These are phyloP conservation scores for Cyberlindnera euphorbiiphila DNA, from an alignment of 805 yeast species.

Conservation along the genomic window DNA sequence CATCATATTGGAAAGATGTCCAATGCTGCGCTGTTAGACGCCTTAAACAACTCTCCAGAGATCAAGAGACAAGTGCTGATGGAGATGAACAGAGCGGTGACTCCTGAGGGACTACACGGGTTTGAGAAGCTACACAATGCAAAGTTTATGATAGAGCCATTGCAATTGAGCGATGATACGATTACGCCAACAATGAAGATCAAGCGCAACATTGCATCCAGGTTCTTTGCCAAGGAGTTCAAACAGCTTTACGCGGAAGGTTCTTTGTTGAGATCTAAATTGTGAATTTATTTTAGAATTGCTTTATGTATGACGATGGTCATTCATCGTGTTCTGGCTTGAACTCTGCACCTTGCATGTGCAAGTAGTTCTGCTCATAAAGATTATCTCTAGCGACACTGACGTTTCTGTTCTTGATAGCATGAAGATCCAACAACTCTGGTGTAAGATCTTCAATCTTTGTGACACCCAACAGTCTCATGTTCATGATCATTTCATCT, in stretches of 20 bases:
- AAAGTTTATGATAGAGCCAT: conserved; percentile 51
- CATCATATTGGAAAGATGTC: conserved; percentile 5
- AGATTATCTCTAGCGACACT: conserved; percentile 53
- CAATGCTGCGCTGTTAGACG: conserved; percentile 13
- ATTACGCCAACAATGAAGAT: conserved; percentile 66
- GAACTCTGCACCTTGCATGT: conserved; percentile 50
- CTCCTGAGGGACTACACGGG: conserved; percentile 42
- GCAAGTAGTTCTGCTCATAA: conserved; percentile 52
- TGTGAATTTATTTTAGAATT: background rate
- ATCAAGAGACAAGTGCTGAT: conserved; percentile 31
- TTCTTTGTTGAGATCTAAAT: conserved; percentile 4
- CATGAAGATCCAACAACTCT: conserved; percentile 53
- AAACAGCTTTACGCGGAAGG: conserved; percentile 50
- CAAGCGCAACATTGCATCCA: conserved; percentile 44
- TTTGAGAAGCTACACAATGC: conserved; percentile 61
- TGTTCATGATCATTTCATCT: conserved; percentile 69
- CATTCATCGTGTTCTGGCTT: conserved; percentile 15
- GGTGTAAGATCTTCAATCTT: conserved; percentile 57
- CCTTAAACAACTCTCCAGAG: conserved; percentile 15
- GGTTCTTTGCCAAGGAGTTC: conserved; percentile 38
- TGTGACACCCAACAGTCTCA: conserved; percentile 76
- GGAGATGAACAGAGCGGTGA: conserved; percentile 37
- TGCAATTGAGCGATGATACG: conserved; percentile 53
- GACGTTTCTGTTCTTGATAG: conserved; percentile 39
- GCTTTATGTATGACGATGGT: background rate